Evolutionary conservation across 2,329 filamentous ascomycete genomes (phyloP).

Genomic region (Stemphylium vesicarium): DNA sequence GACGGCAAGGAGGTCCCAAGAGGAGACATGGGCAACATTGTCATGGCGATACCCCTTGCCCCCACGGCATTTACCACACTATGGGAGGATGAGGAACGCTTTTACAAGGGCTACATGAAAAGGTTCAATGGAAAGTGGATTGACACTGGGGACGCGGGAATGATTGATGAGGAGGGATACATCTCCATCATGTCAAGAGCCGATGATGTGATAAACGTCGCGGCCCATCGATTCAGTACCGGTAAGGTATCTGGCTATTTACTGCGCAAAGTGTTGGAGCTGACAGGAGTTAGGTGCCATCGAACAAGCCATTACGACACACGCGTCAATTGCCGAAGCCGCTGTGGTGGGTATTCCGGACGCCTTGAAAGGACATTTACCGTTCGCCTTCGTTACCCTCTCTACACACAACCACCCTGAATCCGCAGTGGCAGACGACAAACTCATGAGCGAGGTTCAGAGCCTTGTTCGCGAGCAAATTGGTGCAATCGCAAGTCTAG

Average conservation of each 20-base stretch:
- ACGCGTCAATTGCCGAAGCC: conserved; percentile 79
- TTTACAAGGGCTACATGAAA: conserved; percentile 84
- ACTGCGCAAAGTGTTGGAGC: neutral
- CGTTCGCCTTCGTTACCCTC: conserved; percentile 85
- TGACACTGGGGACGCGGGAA: conserved; percentile 89
- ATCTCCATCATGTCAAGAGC: conserved; percentile 68
- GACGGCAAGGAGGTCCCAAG: conserved; percentile 72
- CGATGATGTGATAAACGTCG: conserved; percentile 96
- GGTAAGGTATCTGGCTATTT: conserved; percentile 57
- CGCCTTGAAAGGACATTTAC: conserved; percentile 84
- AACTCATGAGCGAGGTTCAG: conserved; percentile 71
- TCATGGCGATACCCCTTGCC: conserved; percentile 79
- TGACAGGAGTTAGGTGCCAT: conserved; percentile 68
- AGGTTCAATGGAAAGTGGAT: conserved; percentile 83
- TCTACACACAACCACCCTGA: conserved; percentile 58
- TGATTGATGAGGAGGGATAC: conserved; percentile 77
- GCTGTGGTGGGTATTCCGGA: conserved; percentile 89
- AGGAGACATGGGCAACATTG: conserved; percentile 89
- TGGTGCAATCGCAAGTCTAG: conserved; percentile 83
- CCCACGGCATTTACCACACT: conserved; percentile 86
- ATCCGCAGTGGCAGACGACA: conserved; percentile 57
- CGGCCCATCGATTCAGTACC: conserved; percentile 87
- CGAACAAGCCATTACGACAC: conserved; percentile 86
- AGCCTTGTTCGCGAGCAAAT: conserved; percentile 77
- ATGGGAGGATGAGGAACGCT: conserved; percentile 84